phyloP scores from a whole-genome alignment of 148 eudicot species.

The Cornus kousa region DNA sequence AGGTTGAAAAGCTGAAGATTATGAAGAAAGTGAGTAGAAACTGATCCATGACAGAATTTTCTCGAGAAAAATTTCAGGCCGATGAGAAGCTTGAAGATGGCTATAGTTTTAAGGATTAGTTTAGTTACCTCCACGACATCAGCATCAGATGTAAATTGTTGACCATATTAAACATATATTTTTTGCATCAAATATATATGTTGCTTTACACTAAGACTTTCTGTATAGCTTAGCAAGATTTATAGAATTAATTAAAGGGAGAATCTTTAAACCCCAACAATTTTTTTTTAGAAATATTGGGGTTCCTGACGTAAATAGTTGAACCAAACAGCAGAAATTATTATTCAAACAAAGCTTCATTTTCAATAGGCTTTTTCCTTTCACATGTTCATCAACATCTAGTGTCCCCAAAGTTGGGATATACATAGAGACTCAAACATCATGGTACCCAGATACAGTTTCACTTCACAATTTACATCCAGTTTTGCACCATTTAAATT shows the following conservation, averaged over 20 bases:
- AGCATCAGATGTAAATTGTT: neutral
- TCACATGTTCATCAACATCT: too few relatives aligned
- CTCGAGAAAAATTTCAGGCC: neutral
- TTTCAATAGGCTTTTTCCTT: too few relatives aligned
- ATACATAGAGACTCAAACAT: too few relatives aligned
- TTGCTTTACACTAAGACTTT: too few relatives aligned
- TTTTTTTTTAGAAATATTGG: neutral
- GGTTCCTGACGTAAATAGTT: neutral
- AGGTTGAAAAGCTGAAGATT: slow-evolving; percentile 1
- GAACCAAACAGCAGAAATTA: neutral
- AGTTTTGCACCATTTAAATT: too few relatives aligned
- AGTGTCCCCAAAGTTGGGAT: too few relatives aligned
- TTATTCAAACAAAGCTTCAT: too few relatives aligned
- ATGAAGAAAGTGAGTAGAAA: slow-evolving; percentile 16
- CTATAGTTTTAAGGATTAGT: neutral
- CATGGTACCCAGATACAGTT: too few relatives aligned
- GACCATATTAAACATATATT: neutral
- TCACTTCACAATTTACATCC: too few relatives aligned
- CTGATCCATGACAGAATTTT: slow-evolving; percentile 6
- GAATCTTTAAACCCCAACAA: neutral
- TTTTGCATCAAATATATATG: too few relatives aligned
- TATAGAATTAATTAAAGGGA: neutral
- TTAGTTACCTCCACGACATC: neutral
- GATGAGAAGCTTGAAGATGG: slow-evolving; percentile 5
- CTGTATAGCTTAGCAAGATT: neutral